Percentiles rank a stretch among this genome's conserved stretches.
phyloP scores from a whole-genome alignment of 208 protist genomes.

The Leishmania braziliensis region DNA sequence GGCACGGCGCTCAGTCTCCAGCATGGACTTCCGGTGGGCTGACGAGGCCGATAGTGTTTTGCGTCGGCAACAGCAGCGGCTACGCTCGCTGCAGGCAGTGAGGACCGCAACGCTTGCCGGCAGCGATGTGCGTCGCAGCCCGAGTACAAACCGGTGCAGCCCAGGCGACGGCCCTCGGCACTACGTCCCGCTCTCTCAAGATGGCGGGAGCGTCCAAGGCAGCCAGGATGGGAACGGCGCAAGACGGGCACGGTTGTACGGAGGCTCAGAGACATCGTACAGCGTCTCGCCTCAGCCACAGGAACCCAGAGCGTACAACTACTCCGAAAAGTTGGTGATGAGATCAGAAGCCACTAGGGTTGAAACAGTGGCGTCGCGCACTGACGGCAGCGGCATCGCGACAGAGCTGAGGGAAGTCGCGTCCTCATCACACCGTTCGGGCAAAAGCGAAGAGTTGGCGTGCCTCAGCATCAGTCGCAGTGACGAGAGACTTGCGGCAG shows the following conservation, averaged over 20 bases:
- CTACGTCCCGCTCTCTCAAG: constrained; percentile 5
- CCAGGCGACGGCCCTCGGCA: constrained; percentile 7
- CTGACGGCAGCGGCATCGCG: background rate
- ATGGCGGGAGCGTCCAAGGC: background rate
- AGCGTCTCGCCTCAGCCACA: constrained; percentile 34
- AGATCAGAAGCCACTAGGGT: background rate
- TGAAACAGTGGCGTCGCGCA: background rate
- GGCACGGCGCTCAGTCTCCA: constrained; percentile 27
- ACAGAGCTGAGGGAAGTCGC: background rate
- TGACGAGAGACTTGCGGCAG: background rate
- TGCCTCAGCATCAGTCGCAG: background rate
- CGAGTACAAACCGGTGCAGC: constrained; percentile 4
- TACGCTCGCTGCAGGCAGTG: constrained; percentile 13
- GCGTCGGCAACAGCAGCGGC: constrained; percentile 46
- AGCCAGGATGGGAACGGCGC: constrained; percentile 1
- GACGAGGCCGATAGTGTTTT: constrained; percentile 38
- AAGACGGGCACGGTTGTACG: background rate
- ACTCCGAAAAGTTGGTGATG: background rate
- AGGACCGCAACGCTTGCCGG: background rate
- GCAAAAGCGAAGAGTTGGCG: background rate
- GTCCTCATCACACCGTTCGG: background rate
- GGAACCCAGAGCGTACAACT: constrained; percentile 16
- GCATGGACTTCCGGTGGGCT: constrained; percentile 56
- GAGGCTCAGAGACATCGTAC: constrained; percentile 2
- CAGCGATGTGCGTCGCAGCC: constrained; percentile 11